Evolutionary conservation across 495 filamentous ascomycete genomes (phyloP).

Genomic region (Parathielavia hyrcaniae): DNA sequence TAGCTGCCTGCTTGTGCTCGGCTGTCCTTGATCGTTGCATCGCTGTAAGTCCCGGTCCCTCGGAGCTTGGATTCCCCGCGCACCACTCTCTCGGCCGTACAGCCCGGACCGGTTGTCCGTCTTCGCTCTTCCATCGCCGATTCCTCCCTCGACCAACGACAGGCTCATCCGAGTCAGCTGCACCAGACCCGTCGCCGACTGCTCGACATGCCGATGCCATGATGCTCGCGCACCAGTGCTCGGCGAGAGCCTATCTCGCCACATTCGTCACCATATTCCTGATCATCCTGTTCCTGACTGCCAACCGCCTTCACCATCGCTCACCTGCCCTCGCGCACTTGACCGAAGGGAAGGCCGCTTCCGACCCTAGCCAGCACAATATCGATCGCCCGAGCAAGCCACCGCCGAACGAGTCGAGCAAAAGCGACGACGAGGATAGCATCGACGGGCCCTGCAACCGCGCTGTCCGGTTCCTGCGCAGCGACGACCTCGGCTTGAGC

Average conservation of each 20-base stretch:
- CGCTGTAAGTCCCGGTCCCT: too few species aligned
- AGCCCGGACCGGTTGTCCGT: not conserved
- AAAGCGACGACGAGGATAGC: not conserved
- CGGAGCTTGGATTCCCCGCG: too few species aligned
- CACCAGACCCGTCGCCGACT: not conserved
- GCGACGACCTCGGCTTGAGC: constrained; percentile 28
- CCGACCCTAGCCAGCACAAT: too few species aligned
- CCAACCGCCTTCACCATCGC: constrained; percentile 21
- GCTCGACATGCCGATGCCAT: not conserved
- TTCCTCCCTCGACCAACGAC: too few species aligned
- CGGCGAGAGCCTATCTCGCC: constrained; percentile 19
- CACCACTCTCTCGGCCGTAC: not conserved
- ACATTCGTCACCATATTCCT: constrained; percentile 20
- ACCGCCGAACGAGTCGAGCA: not conserved
- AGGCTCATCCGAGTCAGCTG: too few species aligned
- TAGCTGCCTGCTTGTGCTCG: not conserved
- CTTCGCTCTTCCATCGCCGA: not conserved
- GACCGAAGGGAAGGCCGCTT: not conserved
- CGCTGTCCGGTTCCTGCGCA: constrained; percentile 26
- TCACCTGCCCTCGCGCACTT: not conserved
- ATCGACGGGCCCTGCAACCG: not conserved
- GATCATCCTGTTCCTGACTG: constrained; percentile 18
- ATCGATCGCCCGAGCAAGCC: not conserved
- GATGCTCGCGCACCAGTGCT: constrained; percentile 18
- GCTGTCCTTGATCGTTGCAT: not conserved